A percentile compares a stretch with the other conserved stretches of the same genome.
Conservation (phyloP, 257 asterid species). For the Galeopsis tetrahit region DNA sequence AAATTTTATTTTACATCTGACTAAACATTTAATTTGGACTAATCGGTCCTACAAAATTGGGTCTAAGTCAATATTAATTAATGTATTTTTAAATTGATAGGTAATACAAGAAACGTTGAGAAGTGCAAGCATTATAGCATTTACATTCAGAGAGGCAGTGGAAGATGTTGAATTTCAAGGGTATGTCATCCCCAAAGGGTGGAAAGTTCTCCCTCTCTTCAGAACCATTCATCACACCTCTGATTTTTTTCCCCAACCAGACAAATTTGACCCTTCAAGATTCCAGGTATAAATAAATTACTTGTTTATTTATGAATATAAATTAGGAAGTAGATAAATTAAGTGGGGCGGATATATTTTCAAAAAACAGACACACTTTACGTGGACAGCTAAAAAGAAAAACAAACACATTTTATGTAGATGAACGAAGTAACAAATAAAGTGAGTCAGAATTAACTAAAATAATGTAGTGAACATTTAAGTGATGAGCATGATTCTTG, state of each 20-base stretch:
- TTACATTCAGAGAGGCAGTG: constrained; percentile 79
- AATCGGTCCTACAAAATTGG: no score
- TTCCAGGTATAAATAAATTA: constrained; percentile 50
- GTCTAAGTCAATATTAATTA: no score
- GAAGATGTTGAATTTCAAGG: constrained; percentile 71
- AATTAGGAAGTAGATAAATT: neutral
- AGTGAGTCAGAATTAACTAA: no score
- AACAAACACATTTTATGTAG: no score
- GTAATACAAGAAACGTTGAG: constrained; percentile 77
- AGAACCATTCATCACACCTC: constrained; percentile 67
- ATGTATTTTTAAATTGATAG: constrained; percentile 28
- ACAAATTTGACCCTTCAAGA: constrained; percentile 74
- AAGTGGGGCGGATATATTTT: no score
- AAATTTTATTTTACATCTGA: no score
- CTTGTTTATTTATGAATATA: neutral
- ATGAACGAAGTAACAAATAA: no score
- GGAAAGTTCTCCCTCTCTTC: constrained; percentile 84
- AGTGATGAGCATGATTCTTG: neutral
- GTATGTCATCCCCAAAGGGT: constrained; percentile 73
- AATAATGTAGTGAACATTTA: constrained; percentile 11
- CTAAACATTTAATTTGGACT: no score
- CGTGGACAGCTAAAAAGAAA: no score
- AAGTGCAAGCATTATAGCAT: constrained; percentile 67
- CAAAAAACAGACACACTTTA: no score
- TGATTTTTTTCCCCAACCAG: constrained; percentile 67